Percentiles rank a stretch among this genome's conserved stretches.
These are phyloP conservation scores for Globisporangium nagaii DNA, from an alignment of 352 stramenopile species.

Conservation along the genomic window DNA sequence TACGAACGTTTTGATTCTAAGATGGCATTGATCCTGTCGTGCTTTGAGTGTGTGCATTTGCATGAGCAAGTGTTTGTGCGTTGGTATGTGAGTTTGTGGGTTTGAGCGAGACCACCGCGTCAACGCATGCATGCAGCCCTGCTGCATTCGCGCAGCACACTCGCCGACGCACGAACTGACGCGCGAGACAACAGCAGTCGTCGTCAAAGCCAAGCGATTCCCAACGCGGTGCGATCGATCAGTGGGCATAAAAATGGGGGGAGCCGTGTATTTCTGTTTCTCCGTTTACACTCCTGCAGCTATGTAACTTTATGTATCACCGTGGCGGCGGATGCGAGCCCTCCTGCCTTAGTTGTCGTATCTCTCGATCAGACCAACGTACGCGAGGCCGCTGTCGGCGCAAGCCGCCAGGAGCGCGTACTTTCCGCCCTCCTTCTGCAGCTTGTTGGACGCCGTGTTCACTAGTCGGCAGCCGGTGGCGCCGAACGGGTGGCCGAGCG, in stretches of 20 bases:
- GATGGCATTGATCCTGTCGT: too few species aligned
- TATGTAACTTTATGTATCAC: too few species aligned
- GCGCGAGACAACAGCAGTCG: not conserved
- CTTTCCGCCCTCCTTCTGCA: slow-evolving; percentile 93
- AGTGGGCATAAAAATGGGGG: slow-evolving; percentile 1
- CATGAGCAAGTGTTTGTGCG: too few species aligned
- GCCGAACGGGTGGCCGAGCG: slow-evolving; percentile 97
- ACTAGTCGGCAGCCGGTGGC: slow-evolving; percentile 95
- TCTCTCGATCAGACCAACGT: slow-evolving; percentile 93
- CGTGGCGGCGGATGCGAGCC: not conserved
- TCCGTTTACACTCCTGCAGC: not conserved
- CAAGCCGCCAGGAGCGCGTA: slow-evolving; percentile 97
- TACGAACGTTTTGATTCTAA: not conserved
- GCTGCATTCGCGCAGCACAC: too few species aligned
- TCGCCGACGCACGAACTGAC: too few species aligned
- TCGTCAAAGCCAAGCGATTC: too few species aligned
- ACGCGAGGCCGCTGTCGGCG: slow-evolving; percentile 96
- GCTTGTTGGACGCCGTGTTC: slow-evolving; percentile 95
- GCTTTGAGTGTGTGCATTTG: too few species aligned
- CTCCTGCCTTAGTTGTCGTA: slow-evolving; percentile 48
- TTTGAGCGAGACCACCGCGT: too few species aligned
- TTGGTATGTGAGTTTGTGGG: too few species aligned
- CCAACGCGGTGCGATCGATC: not conserved
- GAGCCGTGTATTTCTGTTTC: not conserved
- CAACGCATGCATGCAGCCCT: too few species aligned